Conservation (phyloP, 2,329 filamentous ascomycete genomes). For the Daldinia sp. region DNA sequence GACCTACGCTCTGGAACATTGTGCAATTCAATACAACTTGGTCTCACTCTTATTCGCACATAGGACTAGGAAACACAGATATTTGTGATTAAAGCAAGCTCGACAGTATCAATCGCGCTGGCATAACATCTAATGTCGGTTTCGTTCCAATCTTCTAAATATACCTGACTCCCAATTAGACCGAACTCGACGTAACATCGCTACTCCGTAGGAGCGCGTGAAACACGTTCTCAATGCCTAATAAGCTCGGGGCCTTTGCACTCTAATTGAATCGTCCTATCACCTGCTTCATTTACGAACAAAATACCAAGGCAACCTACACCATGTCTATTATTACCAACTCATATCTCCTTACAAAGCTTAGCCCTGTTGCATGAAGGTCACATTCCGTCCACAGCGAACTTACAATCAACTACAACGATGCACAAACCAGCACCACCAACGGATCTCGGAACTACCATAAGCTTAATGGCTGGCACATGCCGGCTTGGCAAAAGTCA, state of each 20-base stretch:
- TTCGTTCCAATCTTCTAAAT: not conserved
- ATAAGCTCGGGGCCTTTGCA: not conserved
- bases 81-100: not conserved
- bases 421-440: slow-evolving; percentile 5
- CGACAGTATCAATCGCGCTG: not conserved
- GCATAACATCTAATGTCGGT: not conserved
- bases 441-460: slow-evolving; percentile 17
- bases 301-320: not conserved
- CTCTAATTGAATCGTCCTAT: slow-evolving; percentile 30
- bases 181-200: slow-evolving; percentile 25
- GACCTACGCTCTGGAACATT: no score
- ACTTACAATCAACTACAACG: slow-evolving; percentile 1
- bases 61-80: not conserved
- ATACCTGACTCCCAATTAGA: slow-evolving; percentile 2
- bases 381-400: slow-evolving; percentile 8
- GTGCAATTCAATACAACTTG: no score
- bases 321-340: not conserved
- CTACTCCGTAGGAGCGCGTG: slow-evolving; percentile 13
- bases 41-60: not conserved
- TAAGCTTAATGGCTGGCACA: slow-evolving; percentile 9
- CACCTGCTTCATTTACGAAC: slow-evolving; percentile 16
- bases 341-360: not conserved
- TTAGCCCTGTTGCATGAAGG: slow-evolving; percentile 2
- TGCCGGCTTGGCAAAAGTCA: slow-evolving; percentile 12
- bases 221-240: slow-evolving; percentile 12